Evolutionary conservation across 495 filamentous ascomycete species (phyloP).

Genomic region (Staphylotrichum longicolle): DNA sequence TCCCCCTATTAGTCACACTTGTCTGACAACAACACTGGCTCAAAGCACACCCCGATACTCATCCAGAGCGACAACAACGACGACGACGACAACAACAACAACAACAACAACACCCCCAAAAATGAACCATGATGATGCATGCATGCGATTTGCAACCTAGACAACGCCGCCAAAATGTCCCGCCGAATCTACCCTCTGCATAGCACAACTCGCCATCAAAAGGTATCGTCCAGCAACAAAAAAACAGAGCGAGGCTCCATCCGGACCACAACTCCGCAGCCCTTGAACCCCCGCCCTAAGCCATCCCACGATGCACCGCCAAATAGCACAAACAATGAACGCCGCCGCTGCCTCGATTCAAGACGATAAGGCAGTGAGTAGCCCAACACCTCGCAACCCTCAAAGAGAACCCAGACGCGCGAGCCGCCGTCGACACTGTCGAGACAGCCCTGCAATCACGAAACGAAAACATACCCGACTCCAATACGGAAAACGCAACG

Average conservation of each 20-base stretch:
- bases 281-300: neutral
- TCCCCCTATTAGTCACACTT: conserved; percentile 8
- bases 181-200: conserved; percentile 9
- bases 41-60: neutral
- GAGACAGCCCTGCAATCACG: neutral
- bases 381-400: neutral
- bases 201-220: neutral
- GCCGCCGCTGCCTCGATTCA: neutral
- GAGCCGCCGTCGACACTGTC: conserved; percentile 13
- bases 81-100: neutral
- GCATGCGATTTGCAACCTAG: neutral
- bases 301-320: neutral
- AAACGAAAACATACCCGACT: neutral
- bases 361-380: neutral
- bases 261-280: conserved; percentile 6
- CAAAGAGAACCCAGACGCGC: neutral
- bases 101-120: neutral
- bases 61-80: no score
- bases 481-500: neutral
- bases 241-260: neutral
- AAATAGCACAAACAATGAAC: neutral
- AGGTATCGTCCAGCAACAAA: neutral
- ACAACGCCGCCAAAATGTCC: neutral
- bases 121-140: neutral
- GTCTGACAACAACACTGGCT: neutral